Evolutionary conservation across 148 eudicot species (phyloP).

Genomic region (Rhododendron molle): DNA sequence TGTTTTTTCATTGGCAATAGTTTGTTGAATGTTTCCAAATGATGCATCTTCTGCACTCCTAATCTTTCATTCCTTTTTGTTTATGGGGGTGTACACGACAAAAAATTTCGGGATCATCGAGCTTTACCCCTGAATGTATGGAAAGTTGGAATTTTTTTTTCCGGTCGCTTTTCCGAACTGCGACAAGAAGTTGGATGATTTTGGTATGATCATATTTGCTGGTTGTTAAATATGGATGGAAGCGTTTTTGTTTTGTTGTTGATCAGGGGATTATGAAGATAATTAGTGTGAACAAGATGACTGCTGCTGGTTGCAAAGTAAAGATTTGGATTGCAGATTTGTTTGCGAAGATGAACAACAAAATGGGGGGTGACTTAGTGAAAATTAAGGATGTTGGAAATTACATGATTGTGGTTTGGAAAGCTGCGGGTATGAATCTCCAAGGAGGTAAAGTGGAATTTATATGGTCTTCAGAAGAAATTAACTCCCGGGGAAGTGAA

Average conservation of each 20-base stretch:
- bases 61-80: background rate
- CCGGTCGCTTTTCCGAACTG: background rate
- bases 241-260: slow-evolving; percentile 10
- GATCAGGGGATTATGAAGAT: slow-evolving; percentile 87
- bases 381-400: slow-evolving; percentile 77
- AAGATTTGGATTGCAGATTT: slow-evolving; percentile 95
- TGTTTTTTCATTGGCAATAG: background rate
- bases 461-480: slow-evolving; percentile 78
- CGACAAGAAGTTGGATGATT: background rate
- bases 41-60: background rate
- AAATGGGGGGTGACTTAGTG: slow-evolving; percentile 89
- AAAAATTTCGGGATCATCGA: too few relatives aligned
- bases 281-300: slow-evolving; percentile 80
- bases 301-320: slow-evolving; percentile 82
- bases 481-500: slow-evolving; percentile 60
- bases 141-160: background rate
- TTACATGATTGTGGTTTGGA: slow-evolving; percentile 91
- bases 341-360: slow-evolving; percentile 88
- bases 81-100: background rate
- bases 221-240: background rate
- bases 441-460: slow-evolving; percentile 74
- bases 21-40: background rate
- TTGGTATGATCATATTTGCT: background rate
- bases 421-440: slow-evolving; percentile 72
- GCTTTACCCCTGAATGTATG: background rate